These are phyloP conservation scores for Wilcoxina mikolae DNA, from an alignment of 495 filamentous ascomycete species.

Conservation along the genomic window DNA sequence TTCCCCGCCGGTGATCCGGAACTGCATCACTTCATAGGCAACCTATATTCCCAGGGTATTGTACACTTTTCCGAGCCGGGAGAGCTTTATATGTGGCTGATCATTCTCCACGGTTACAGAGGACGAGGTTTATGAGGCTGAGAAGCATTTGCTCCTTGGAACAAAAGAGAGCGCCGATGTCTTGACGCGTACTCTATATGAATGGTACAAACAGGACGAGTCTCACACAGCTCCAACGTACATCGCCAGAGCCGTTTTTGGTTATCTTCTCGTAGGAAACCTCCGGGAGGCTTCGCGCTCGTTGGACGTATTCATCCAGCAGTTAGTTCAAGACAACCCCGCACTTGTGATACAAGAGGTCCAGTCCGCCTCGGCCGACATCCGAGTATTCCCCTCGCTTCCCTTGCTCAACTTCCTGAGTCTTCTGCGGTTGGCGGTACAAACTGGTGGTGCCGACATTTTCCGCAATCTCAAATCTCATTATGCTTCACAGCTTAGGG, in stretches of 20 bases:
- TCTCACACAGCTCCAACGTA: conserved; percentile 81
- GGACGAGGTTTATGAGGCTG: conserved; percentile 78
- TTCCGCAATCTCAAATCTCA: conserved; percentile 69
- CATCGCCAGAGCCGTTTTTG: conserved; percentile 74
- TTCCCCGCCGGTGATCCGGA: conserved; percentile 89
- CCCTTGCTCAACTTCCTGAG: conserved; percentile 88
- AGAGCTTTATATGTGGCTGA: conserved; percentile 7
- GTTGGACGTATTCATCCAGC: conserved; percentile 62
- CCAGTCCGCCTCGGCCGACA: conserved; percentile 55
- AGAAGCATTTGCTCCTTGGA: conserved; percentile 76
- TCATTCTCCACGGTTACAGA: conserved; percentile 36
- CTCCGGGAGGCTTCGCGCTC: conserved; percentile 72
- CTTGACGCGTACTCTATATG: conserved; percentile 68
- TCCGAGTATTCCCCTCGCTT: conserved; percentile 67
- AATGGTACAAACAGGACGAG: conserved; percentile 83
- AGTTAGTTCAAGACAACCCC: conserved; percentile 38
- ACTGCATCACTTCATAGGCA: conserved; percentile 82
- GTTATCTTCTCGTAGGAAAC: conserved; percentile 82
- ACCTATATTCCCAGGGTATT: conserved; percentile 65
- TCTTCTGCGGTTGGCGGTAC: conserved; percentile 66
- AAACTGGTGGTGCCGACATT: conserved; percentile 64
- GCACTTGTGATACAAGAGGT: conserved; percentile 37
- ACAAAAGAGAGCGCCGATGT: conserved; percentile 76
- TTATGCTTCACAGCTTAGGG: conserved; percentile 61
- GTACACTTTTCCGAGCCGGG: background rate